phyloP scores from a whole-genome alignment of 139 green algal genomes.

The Microglena sp. region DNA sequence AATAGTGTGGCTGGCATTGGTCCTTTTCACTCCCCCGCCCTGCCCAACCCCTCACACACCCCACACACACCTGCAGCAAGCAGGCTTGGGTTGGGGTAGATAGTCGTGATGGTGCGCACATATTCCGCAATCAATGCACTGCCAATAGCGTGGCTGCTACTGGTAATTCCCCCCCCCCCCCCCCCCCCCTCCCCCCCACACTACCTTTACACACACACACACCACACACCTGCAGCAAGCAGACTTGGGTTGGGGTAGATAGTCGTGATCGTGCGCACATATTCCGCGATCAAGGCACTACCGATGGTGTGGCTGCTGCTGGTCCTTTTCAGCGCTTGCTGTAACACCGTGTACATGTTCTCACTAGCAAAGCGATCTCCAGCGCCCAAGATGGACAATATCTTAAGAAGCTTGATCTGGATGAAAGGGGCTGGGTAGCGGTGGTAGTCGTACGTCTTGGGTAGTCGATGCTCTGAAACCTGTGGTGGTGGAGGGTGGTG shows the following conservation, averaged over 20 bases:
- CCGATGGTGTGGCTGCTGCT: slow-evolving; percentile 59
- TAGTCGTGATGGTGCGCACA: slow-evolving; percentile 75
- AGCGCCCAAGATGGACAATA: slow-evolving; percentile 72
- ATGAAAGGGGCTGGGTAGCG: slow-evolving; percentile 92
- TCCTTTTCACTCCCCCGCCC: no score
- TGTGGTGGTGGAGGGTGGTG: slow-evolving; percentile 15
- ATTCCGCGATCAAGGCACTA: slow-evolving; percentile 89
- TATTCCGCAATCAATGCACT: slow-evolving; percentile 90
- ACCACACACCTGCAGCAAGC: slow-evolving; percentile 49
- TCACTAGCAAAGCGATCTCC: slow-evolving; percentile 63
- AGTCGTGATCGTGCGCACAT: slow-evolving; percentile 71
- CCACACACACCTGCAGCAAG: slow-evolving; percentile 49
- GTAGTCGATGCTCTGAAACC: slow-evolving; percentile 78
- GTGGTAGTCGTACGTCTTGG: slow-evolving; percentile 91
- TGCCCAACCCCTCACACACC: no score
- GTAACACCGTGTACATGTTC: slow-evolving; percentile 82
- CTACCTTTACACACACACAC: no score
- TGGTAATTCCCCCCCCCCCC: neutral
- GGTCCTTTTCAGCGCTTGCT: slow-evolving; percentile 26
- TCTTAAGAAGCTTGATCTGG: slow-evolving; percentile 90
- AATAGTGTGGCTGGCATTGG: no score
- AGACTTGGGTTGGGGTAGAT: slow-evolving; percentile 82
- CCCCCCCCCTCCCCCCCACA: no score
- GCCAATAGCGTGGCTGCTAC: slow-evolving; percentile 36
- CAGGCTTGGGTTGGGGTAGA: slow-evolving; percentile 77